Base-by-base conservation (phyloP, 2,329 filamentous ascomycete genomes). In the Dactylellina haptotyla region DNA sequence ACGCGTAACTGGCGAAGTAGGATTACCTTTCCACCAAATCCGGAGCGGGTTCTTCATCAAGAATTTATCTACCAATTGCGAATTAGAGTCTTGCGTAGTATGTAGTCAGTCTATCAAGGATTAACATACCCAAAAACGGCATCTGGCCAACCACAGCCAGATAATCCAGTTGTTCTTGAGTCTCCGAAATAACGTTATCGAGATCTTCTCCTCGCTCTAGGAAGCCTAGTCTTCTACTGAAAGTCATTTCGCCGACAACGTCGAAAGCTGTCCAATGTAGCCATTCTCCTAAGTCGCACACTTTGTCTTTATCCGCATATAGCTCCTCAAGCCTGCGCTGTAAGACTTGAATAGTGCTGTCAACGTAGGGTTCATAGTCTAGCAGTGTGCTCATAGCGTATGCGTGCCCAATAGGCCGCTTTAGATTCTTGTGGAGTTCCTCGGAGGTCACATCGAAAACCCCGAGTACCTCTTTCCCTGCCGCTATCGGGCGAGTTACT, bases 281-380 rank as follows among this genome's bases (percentile, higher is more conserved):
- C 75, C 75, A 77, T 61, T 75, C 71, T 8, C 76, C 76, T 3
- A 77, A 37, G 26, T 77, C 76, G 34, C 75, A 76, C 4, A 62
- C 80, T 39, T 77, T 74, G 4, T 81, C 80, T 0, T 81, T 82
- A 10, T 79, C 79, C 8, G 81, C 81, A 76, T 82, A 85, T 1
- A 72, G 18, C 30, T 82, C 77, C 82, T 80, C 45, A 2, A 75
- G 16, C 1, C 50, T 25, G 16, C 28, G 39, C 32, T 94, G 84
- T 79, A 93, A 93, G 1, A 91, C 81, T 75, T 87, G 86, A 0
- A 89, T 88, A 0, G 89, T 92, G 76, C 88, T 89, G 79, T 91
- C 90, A 39, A 95, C 90, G 41, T 91, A 88, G 0, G 91, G 90
- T 78, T 95, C 91, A 77, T 93, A 93, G 78, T 90, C 87, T 16